phyloP scores from a whole-genome alignment of 106 monocot genomes.

The Alisma plantagoaquatica region DNA sequence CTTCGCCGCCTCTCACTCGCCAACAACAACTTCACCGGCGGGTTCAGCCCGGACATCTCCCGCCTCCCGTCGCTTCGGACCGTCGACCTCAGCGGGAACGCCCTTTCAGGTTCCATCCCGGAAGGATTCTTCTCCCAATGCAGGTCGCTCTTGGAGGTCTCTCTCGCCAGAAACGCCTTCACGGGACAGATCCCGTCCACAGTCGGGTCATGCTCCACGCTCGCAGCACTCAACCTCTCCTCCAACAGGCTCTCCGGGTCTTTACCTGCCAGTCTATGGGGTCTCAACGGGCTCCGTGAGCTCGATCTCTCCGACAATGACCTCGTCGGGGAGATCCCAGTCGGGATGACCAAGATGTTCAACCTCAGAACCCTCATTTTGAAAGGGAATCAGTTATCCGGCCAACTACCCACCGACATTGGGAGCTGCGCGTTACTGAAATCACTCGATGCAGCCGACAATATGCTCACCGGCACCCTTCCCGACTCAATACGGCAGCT shows the following conservation, averaged over 20 bases:
- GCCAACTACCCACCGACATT: constrained; percentile 43
- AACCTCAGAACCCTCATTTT: constrained; percentile 42
- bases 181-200: constrained; percentile 42
- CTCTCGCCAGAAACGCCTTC: constrained; percentile 44
- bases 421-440: constrained; percentile 34
- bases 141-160: constrained; percentile 32
- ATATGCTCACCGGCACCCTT: constrained; percentile 41
- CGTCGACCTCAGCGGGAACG: constrained; percentile 62
- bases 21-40: constrained; percentile 70
- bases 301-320: constrained; percentile 76
- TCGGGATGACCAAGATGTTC: constrained; percentile 26
- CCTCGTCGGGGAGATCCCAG: constrained; percentile 43
- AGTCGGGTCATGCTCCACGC: constrained; percentile 37
- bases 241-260: constrained; percentile 50
- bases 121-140: constrained; percentile 49
- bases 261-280: constrained; percentile 49
- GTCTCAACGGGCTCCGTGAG: constrained; percentile 29
- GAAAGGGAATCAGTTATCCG: constrained; percentile 37
- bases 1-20: constrained; percentile 59
- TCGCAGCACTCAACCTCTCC: constrained; percentile 49
- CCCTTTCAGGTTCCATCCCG: constrained; percentile 50
- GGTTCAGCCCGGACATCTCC: constrained; percentile 32
- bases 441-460: constrained; percentile 40
- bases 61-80: constrained; percentile 23
- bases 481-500: constrained; percentile 52